Evolutionary conservation across 441 rosid genomes (phyloP).

Genomic region (Biscutella laevigata): DNA sequence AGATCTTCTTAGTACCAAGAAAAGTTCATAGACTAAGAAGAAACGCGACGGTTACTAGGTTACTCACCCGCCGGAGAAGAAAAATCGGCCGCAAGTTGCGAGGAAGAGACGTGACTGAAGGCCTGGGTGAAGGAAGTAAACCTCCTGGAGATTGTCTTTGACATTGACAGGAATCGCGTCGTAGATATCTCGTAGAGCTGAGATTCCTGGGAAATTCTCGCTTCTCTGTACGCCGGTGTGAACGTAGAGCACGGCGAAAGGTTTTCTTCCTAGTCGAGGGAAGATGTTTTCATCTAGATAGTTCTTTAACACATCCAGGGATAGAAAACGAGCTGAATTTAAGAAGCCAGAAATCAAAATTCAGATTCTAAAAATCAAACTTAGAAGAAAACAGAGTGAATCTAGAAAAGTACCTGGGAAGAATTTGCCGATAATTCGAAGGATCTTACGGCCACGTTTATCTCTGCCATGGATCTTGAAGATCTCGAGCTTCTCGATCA

Average conservation of each 20-base stretch:
- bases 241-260: slow-evolving; percentile 59
- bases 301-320: slow-evolving; percentile 40
- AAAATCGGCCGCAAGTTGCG: slow-evolving; percentile 67
- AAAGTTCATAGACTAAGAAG: not conserved
- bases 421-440: slow-evolving; percentile 52
- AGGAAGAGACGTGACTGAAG: slow-evolving; percentile 71
- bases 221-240: slow-evolving; percentile 61
- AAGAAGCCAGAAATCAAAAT: too few species aligned
- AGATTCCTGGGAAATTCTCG: slow-evolving; percentile 69
- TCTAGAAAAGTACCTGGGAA: slow-evolving; percentile 41
- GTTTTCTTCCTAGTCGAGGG: slow-evolving; percentile 46
- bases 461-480: slow-evolving; percentile 76
- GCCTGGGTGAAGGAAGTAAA: slow-evolving; percentile 71
- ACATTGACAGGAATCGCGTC: slow-evolving; percentile 56
- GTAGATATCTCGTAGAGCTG: slow-evolving; percentile 54
- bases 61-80: slow-evolving; percentile 63
- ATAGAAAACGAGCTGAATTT: slow-evolving; percentile 44
- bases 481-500: slow-evolving; percentile 46
- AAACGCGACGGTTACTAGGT: not conserved
- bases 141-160: slow-evolving; percentile 50
- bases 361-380: not conserved
- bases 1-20: not conserved
- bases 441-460: slow-evolving; percentile 62
- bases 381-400: not conserved
- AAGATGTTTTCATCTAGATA: slow-evolving; percentile 51